These are phyloP conservation scores for Sequoia sempervirens DNA, from an alignment of 75 land plant species.

Conservation along the genomic window DNA sequence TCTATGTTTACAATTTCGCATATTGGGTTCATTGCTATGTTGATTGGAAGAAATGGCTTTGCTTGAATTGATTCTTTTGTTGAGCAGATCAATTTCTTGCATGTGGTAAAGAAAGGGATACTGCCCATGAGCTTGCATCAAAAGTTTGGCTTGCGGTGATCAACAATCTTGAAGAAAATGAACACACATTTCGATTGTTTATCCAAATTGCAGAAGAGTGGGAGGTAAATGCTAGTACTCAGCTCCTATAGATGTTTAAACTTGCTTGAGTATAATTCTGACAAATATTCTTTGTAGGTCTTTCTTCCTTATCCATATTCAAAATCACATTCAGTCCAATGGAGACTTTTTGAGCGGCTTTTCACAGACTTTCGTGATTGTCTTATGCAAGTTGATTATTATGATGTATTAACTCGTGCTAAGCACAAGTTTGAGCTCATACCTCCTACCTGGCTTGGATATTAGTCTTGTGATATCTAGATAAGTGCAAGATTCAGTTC, in stretches of 20 bases:
- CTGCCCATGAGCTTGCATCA: conserved; percentile 79
- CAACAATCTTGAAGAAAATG: conserved; percentile 75
- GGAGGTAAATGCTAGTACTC: conserved; percentile 44
- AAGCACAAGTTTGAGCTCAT: conserved; percentile 72
- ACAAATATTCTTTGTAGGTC: conserved; percentile 33
- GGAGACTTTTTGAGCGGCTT: conserved; percentile 82
- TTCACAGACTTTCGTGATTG: conserved; percentile 93
- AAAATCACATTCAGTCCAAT: conserved; percentile 72
- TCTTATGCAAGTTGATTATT: conserved; percentile 53
- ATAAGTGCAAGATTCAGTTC: not conserved
- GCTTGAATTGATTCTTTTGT: not conserved
- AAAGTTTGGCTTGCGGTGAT: conserved; percentile 89
- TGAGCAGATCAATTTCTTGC: conserved; percentile 83
- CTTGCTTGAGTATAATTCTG: not conserved
- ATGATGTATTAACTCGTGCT: conserved; percentile 57
- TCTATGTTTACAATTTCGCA: not conserved
- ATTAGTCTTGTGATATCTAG: conserved; percentile 19
- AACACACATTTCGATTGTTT: conserved; percentile 63
- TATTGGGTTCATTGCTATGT: not conserved
- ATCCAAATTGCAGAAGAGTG: conserved; percentile 75
- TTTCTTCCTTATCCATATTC: conserved; percentile 84
- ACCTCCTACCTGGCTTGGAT: conserved; percentile 84
- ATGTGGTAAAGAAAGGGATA: conserved; percentile 69
- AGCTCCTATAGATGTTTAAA: not conserved
- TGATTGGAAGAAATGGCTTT: not conserved